Percentiles rank a stretch among this genome's conserved stretches.
Conservation (phyloP, 768 basidiomycete species). For the Mrakia gelida region DNA sequence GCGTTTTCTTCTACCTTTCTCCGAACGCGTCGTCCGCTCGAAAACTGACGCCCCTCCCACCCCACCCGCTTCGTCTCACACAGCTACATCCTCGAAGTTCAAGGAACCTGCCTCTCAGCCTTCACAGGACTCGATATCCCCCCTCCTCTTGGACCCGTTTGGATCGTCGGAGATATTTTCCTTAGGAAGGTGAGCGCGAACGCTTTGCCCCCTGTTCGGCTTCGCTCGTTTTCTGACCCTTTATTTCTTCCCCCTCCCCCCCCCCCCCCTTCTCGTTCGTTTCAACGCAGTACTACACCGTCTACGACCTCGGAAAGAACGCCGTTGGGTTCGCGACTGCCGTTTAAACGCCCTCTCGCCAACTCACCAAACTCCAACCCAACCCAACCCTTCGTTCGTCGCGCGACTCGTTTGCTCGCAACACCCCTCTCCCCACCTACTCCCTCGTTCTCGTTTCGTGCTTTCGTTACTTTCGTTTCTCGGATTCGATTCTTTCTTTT, state of each 20-base stretch:
- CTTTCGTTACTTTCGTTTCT: too few species aligned
- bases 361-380: too few species aligned
- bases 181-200: slow-evolving; percentile 78
- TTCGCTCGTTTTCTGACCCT: slow-evolving; percentile 45
- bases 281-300: slow-evolving; percentile 41
- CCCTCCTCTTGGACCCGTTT: slow-evolving; percentile 36
- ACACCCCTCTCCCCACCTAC: too few species aligned
- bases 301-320: slow-evolving; percentile 50
- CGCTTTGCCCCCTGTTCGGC: too few species aligned
- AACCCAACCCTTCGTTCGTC: too few species aligned
- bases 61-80: background rate
- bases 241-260: background rate
- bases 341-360: slow-evolving; percentile 23
- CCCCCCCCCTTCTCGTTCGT: too few species aligned
- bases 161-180: slow-evolving; percentile 59
- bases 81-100: slow-evolving; percentile 81
- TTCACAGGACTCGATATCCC: slow-evolving; percentile 92
- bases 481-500: too few species aligned
- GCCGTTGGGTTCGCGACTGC: slow-evolving; percentile 75
- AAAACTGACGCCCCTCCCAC: background rate
- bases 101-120: slow-evolving; percentile 87
- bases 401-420: too few species aligned
- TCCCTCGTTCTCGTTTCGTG: too few species aligned
- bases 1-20: background rate
- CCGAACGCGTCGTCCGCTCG: background rate